Evolutionary conservation across 2,329 filamentous ascomycete species (phyloP).

Genomic region (Aureobasidium sp.): DNA sequence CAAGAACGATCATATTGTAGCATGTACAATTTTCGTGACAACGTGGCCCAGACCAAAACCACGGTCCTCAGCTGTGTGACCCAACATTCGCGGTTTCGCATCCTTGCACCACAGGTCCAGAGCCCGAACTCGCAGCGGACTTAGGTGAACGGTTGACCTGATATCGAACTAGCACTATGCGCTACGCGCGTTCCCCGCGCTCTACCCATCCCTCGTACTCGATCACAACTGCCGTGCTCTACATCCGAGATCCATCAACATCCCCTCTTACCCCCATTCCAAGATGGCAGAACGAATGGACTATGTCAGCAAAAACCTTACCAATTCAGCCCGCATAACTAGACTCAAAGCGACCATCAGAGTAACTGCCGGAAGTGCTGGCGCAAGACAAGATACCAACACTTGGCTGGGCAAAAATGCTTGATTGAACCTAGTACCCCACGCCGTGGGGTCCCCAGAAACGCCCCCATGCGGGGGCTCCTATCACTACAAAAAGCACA

Average conservation of each 20-base stretch:
- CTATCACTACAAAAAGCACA: too few species aligned
- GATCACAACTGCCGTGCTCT: constrained; percentile 18
- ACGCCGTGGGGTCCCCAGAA: constrained; percentile 9
- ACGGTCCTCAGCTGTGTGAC: background rate
- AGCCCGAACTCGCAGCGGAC: background rate
- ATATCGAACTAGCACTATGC: background rate
- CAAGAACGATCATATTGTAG: background rate
- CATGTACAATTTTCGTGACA: too few species aligned
- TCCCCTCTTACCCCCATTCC: background rate
- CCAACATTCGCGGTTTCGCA: background rate
- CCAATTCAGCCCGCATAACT: background rate
- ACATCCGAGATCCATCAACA: background rate
- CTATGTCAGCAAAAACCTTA: background rate
- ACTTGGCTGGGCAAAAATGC: constrained; percentile 5
- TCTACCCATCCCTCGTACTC: background rate
- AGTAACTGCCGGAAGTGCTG: too few species aligned
- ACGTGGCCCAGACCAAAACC: too few species aligned
- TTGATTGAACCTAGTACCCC: background rate
- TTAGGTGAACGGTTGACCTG: background rate
- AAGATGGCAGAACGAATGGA: background rate
- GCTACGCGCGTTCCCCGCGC: constrained; percentile 1
- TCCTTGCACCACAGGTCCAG: background rate
- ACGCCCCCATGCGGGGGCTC: too few species aligned
- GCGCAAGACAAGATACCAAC: too few species aligned
- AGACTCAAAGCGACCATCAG: too few species aligned